Evolutionary conservation across 768 basidiomycete species (phyloP).

Genomic region (Boletus rubropictus): DNA sequence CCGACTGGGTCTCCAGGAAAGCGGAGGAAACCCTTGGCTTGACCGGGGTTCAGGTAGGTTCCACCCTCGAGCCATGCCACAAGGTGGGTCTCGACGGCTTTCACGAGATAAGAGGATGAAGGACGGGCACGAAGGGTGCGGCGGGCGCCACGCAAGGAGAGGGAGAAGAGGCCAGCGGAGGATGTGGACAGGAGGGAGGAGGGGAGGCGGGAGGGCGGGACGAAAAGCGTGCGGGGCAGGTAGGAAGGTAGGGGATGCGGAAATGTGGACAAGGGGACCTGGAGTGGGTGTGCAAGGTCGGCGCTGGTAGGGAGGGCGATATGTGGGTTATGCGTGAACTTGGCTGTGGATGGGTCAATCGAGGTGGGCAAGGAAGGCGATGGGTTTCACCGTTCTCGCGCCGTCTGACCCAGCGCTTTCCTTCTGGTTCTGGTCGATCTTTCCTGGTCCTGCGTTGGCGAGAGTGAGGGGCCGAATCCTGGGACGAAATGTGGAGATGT

Average conservation of each 20-base stretch:
- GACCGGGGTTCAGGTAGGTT: constrained; percentile 50
- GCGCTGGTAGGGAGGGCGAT: constrained; percentile 53
- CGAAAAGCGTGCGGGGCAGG: constrained; percentile 52
- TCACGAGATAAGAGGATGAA: constrained; percentile 52
- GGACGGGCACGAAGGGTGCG: constrained; percentile 53
- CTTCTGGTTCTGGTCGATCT: constrained; percentile 58
- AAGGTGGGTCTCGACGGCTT: constrained; percentile 62
- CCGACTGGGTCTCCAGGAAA: constrained; percentile 47
- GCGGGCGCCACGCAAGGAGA: constrained; percentile 72
- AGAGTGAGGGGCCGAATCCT: not conserved
- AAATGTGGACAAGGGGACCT: constrained; percentile 53
- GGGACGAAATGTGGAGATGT: constrained; percentile 36
- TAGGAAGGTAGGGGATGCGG: constrained; percentile 70
- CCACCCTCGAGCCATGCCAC: constrained; percentile 60
- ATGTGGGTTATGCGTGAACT: constrained; percentile 68
- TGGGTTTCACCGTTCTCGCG: constrained; percentile 64
- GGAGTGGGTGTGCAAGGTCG: constrained; percentile 47
- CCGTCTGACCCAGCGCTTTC: constrained; percentile 71
- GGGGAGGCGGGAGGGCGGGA: constrained; percentile 43
- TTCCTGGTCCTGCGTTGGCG: constrained; percentile 32
- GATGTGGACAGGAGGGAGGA: constrained; percentile 46
- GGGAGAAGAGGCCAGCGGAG: constrained; percentile 69
- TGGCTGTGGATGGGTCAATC: constrained; percentile 39
- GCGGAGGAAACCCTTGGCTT: constrained; percentile 19
- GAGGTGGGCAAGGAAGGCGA: not conserved